Evolutionary conservation across 331 rosid species (phyloP).

Genomic region (Arachis monticola): DNA sequence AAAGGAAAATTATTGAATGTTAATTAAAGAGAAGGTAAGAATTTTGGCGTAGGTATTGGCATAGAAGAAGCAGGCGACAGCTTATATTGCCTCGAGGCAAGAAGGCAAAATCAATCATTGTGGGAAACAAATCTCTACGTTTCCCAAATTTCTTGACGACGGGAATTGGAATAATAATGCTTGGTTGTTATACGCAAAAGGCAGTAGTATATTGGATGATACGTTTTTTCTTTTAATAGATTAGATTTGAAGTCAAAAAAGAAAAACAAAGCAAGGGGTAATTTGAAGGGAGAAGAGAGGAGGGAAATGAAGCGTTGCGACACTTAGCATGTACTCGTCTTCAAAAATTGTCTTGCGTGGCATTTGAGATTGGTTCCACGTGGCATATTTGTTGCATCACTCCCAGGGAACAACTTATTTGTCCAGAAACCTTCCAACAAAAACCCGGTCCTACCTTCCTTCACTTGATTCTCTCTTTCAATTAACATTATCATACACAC

Average conservation of each 20-base stretch:
- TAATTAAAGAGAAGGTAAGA: too few species aligned
- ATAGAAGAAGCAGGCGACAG: background rate
- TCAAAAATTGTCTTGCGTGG: constrained; percentile 47
- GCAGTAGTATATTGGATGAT: background rate
- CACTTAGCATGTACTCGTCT: constrained; percentile 49
- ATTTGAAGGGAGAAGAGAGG: background rate
- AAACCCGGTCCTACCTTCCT: constrained; percentile 46
- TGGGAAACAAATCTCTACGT: background rate
- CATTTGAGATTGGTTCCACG: constrained; percentile 44
- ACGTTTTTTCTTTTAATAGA: constrained; percentile 31
- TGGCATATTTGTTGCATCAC: constrained; percentile 42
- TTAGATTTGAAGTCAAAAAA: constrained; percentile 2
- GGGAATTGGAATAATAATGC: constrained; percentile 18
- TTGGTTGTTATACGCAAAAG: constrained; percentile 7
- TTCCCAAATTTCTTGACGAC: constrained; percentile 23
- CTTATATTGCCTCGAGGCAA: background rate
- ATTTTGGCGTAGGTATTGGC: too few species aligned
- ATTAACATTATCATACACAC: constrained; percentile 31
- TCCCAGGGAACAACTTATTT: constrained; percentile 52
- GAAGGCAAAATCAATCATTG: constrained; percentile 2
- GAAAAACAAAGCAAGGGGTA: too few species aligned
- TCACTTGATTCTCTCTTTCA: constrained; percentile 3
- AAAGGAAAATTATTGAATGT: too few species aligned
- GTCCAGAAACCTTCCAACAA: constrained; percentile 73
- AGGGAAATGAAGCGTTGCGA: constrained; percentile 24